Evolutionary conservation across 2,329 filamentous ascomycete species (phyloP), one percentile per base, ranked within the genome.

Genomic region (Alternaria viburni): DNA sequence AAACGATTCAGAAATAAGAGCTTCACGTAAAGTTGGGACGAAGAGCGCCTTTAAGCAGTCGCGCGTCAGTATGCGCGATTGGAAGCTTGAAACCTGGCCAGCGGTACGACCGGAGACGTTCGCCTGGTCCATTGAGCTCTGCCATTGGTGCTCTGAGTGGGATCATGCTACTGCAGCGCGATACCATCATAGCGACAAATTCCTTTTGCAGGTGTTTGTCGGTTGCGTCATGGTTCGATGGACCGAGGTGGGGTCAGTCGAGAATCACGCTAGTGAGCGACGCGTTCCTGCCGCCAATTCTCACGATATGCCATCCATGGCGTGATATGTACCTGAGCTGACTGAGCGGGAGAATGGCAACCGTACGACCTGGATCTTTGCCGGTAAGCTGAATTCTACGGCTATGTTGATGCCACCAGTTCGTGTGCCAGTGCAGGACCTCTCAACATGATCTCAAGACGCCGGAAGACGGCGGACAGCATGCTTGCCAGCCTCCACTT

Each of bases 111-210:
- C 47, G 44, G 60, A 51, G 43, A 64, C 49, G 41, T 67, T 69
- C 64, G 65, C 67, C 64, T 70, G 65, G 61, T 61, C 25, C 47
- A 66, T 62, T 61, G 43, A n/a, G 61, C 60, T 55, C 43, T 61
- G 28, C 60, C 51, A 73, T 71, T 71, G 68, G 69, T 21, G 50
- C 50, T 64, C 49, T 52, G 49, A 4, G 30, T 2, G 15, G 13
- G 3, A 41, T 36, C 49, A 52, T 52, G 51, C 46, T 65, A 54
- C 55, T 68, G 59, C 50, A 62, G 46, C 23, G 52, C 30, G 25
- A 65, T 69, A 64, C 65, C 70, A 69, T 72, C 71, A 72, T 70
- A 65, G 62, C 46, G 59, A 65, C 59, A 67, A 52, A 50, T 58
- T 61, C 43, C 49, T 66, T 59, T 52, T 51, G 64, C 63, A 65